Evolutionary conservation across 225 moss, liverwort and hornwort genomes (phyloP).

Genomic region (Pseudoscleropodium purum): DNA sequence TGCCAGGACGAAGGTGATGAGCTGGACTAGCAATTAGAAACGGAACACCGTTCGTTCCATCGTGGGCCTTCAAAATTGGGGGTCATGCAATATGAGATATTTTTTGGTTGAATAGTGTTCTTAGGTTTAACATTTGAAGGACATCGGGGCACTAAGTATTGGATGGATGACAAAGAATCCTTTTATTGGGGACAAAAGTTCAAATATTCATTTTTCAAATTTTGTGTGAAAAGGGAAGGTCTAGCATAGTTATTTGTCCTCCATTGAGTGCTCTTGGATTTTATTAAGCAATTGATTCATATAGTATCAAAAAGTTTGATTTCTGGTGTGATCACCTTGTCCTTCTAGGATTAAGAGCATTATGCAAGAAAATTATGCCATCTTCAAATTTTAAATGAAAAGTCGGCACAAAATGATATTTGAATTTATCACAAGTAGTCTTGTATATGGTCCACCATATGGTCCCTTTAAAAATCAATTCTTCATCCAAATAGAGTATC

Average conservation of each 20-base stretch:
- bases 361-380: accelerated
- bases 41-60: not conserved
- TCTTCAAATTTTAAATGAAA: not conserved
- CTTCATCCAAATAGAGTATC: not conserved
- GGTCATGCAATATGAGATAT: not conserved
- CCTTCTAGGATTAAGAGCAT: not conserved
- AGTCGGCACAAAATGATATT: not conserved
- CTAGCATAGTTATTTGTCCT: too few relatives aligned
- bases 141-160: too few relatives aligned
- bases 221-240: too few relatives aligned
- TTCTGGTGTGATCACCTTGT: too few relatives aligned
- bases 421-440: accelerated
- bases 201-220: too few relatives aligned
- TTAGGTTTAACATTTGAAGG: too few relatives aligned
- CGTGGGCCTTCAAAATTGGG: not conserved
- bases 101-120: not conserved
- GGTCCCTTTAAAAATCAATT: not conserved
- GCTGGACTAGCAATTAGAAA: not conserved
- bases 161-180: too few relatives aligned
- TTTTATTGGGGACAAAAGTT: too few relatives aligned
- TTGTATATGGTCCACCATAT: too few relatives aligned
- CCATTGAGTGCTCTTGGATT: too few relatives aligned
- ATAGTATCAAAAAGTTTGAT: too few relatives aligned
- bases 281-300: too few relatives aligned
- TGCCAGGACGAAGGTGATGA: not conserved